phyloP scores from a whole-genome alignment of 2,329 filamentous ascomycete species.

The Pseudofabraea citricarpa region DNA sequence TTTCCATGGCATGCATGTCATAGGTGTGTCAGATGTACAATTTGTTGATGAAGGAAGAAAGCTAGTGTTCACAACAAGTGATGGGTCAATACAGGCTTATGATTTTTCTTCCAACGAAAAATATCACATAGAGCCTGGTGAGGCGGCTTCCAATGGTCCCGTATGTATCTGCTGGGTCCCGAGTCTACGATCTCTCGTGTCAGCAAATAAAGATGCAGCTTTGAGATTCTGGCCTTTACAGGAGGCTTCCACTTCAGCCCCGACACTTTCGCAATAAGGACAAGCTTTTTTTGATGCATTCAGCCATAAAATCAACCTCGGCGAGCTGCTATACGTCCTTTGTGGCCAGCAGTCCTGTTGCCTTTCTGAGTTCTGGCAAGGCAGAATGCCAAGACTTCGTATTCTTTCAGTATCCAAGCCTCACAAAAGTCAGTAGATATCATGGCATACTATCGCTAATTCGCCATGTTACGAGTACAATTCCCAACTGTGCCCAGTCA shows the following conservation, averaged over 20 bases:
- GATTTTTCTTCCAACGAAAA: slow-evolving; percentile 1
- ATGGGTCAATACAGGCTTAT: slow-evolving; percentile 1
- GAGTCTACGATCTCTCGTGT: background rate
- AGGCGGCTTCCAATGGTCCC: background rate
- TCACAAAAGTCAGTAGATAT: no score
- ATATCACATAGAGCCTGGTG: background rate
- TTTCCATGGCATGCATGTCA: background rate
- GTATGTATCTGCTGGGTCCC: background rate
- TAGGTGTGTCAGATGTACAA: background rate
- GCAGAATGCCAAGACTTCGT: no score
- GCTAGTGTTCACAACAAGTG: background rate
- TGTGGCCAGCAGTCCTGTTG: no score
- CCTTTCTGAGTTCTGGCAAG: no score
- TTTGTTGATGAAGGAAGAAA: slow-evolving; percentile 1
- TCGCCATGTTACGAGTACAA: no score
- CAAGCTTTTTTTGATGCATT: no score
- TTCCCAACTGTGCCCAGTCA: no score
- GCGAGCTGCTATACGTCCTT: no score
- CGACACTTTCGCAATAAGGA: background rate
- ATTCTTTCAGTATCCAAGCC: no score
- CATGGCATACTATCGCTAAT: no score
- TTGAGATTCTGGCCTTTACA: background rate
- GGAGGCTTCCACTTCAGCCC: background rate
- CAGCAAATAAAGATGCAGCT: background rate
- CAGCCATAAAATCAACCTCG: no score